Evolutionary conservation across 2,329 filamentous ascomycete species (phyloP).

Genomic region (Graphiopsis chlorocephala): DNA sequence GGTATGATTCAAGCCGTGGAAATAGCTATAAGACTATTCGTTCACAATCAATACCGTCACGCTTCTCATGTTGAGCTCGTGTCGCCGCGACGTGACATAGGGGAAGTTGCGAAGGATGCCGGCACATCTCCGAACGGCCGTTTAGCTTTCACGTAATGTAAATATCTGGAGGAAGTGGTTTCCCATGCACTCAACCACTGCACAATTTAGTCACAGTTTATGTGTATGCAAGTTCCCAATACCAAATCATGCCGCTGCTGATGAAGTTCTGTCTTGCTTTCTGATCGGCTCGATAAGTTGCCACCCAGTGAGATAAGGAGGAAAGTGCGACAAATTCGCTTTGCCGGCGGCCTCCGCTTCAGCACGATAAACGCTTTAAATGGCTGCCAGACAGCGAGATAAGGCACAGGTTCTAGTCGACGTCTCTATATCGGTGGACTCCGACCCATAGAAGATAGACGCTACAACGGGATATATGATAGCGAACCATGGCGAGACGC

Average conservation of each 20-base stretch:
- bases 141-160: background rate
- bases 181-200: background rate
- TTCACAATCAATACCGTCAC: background rate
- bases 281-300: background rate
- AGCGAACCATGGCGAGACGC: background rate
- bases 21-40: background rate
- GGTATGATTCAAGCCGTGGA: background rate
- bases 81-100: background rate
- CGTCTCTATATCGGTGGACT: background rate
- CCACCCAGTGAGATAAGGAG: background rate
- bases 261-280: background rate
- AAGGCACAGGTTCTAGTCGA: background rate
- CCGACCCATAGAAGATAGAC: background rate
- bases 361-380: background rate
- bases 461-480: background rate
- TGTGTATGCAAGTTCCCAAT: background rate
- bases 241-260: background rate
- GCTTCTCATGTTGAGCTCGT: background rate
- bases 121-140: background rate
- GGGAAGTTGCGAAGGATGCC: conserved; percentile 1
- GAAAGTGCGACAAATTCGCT: background rate
- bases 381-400: background rate
- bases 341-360: background rate
- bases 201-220: background rate
- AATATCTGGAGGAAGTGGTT: background rate